Base-by-base conservation (phyloP, 2,329 filamentous ascomycete genomes). In the Beauveria varroae region DNA sequence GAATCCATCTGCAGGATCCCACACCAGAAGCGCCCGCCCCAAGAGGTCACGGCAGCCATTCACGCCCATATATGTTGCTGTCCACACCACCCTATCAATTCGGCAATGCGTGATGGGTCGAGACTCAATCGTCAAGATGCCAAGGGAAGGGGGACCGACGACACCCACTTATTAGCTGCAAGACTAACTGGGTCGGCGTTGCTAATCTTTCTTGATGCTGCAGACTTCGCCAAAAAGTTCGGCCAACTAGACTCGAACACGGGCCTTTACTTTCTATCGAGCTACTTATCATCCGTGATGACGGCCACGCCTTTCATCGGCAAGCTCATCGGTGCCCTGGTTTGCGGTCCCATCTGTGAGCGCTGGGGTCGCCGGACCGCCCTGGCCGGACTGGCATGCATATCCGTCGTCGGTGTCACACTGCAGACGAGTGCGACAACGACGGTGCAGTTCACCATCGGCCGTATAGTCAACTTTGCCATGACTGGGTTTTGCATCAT, bases 401-500 rank as follows among this genome's bases (percentile, higher is more conserved):
- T 67, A 28, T 66, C 62, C 22, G 50, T 65, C 40, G 58, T 66
- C 22, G 70, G 70, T 8, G 70, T 70, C 26, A 60, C 65, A 2
- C 64, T 71, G 0, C 71, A 73, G 50, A 70, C 66, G 6, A 61
- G 66, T 1, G 71, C 71, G 18, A 65, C 61, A 3, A 66, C 70
- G 3, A 63, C 68, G 9, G 67, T 66, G 6, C 68, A 71, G 53
- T 72, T 73, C 58, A 71, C 67, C 2, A 54, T 68, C 10, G 70
- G 71, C 12, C 66, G 71, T 46, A 60, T 72, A 60, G 61, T 73
- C 46, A 67, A 57, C 53, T 72, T 67, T 52, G 67, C 57, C 22
- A 72, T 71, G 68, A 71, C 71, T 0, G 71, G 71, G 24, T 67
- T 73, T 57, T 64, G 63, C 20, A 70, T 73, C 28, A 67, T 70